A percentile compares a stretch with the other conserved stretches of the same genome.
phyloP scores from a whole-genome alignment of 2,329 filamentous ascomycete genomes.

The Sclerotinia sclerotiorum region DNA sequence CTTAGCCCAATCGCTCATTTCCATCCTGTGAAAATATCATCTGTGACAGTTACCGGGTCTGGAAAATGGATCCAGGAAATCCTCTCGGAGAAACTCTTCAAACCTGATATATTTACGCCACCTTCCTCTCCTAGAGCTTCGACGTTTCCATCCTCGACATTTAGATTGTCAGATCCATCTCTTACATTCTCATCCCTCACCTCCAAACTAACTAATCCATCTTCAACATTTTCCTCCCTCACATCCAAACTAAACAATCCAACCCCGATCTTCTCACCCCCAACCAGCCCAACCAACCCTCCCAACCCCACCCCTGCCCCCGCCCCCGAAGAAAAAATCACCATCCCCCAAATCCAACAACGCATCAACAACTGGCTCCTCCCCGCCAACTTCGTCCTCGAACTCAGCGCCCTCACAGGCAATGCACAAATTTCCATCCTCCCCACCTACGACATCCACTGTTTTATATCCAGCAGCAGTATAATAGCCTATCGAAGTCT shows the following conservation, averaged over 20 bases:
- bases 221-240: neutral
- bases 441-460: neutral
- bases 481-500: slow-evolving; percentile 31
- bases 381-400: slow-evolving; percentile 53
- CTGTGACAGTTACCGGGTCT: slow-evolving; percentile 51
- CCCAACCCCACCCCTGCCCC: slow-evolving; percentile 46
- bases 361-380: slow-evolving; percentile 51
- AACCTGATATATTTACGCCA: neutral
- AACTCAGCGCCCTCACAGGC: slow-evolving; percentile 47
- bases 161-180: no score
- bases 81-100: slow-evolving; percentile 50
- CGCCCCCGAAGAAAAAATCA: slow-evolving; percentile 27
- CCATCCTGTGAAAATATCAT: slow-evolving; percentile 51
- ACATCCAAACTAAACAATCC: slow-evolving; percentile 31
- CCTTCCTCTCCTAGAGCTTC: neutral
- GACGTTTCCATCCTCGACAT: neutral
- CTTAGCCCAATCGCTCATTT: slow-evolving; percentile 53
- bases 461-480: neutral
- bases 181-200: slow-evolving; percentile 31
- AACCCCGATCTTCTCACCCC: neutral
- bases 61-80: slow-evolving; percentile 51
- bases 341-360: slow-evolving; percentile 47
- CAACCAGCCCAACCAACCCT: neutral
- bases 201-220: no score
- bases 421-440: slow-evolving; percentile 50